These are phyloP conservation scores for Trichoderma arundinaceum DNA, from an alignment of 2,329 filamentous ascomycete species.

Conservation along the genomic window DNA sequence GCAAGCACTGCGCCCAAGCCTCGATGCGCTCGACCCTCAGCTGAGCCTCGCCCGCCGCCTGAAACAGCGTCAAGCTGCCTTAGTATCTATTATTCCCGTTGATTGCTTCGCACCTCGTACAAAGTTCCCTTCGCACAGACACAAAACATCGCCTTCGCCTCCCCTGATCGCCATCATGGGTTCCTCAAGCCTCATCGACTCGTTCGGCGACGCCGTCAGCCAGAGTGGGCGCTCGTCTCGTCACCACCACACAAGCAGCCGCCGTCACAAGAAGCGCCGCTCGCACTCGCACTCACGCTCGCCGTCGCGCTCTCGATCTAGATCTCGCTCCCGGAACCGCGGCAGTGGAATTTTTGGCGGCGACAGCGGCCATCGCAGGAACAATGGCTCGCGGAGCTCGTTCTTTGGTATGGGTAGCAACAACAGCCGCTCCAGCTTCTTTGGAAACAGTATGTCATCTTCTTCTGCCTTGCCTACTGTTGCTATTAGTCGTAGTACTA, in stretches of 20 bases:
- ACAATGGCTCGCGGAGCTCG: constrained; percentile 51
- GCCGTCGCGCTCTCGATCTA: constrained; percentile 45
- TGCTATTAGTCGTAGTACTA: background rate
- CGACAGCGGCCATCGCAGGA: constrained; percentile 46
- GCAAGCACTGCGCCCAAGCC: background rate
- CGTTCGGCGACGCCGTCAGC: constrained; percentile 43
- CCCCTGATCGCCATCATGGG: constrained; percentile 22
- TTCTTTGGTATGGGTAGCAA: constrained; percentile 56
- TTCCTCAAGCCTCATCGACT: constrained; percentile 61
- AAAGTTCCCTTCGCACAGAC: too few relatives aligned
- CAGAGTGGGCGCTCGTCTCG: constrained; percentile 40
- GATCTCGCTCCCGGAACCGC: constrained; percentile 45
- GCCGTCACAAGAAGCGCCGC: constrained; percentile 43
- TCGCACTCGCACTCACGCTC: constrained; percentile 47
- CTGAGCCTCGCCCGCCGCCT: constrained; percentile 7
- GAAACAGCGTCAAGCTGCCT: background rate
- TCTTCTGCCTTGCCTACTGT: background rate
- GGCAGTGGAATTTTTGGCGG: constrained; percentile 44
- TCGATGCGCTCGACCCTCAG: constrained; percentile 11
- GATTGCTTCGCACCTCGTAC: background rate
- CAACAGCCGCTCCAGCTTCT: constrained; percentile 53
- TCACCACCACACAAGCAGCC: constrained; percentile 35
- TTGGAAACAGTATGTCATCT: constrained; percentile 48
- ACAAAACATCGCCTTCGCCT: background rate
- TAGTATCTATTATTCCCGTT: background rate